A percentile compares a stretch with the other conserved stretches of the same genome.
These are phyloP conservation scores for Tricholoma terreum DNA, from an alignment of 768 basidiomycete species.

Conservation along the genomic window DNA sequence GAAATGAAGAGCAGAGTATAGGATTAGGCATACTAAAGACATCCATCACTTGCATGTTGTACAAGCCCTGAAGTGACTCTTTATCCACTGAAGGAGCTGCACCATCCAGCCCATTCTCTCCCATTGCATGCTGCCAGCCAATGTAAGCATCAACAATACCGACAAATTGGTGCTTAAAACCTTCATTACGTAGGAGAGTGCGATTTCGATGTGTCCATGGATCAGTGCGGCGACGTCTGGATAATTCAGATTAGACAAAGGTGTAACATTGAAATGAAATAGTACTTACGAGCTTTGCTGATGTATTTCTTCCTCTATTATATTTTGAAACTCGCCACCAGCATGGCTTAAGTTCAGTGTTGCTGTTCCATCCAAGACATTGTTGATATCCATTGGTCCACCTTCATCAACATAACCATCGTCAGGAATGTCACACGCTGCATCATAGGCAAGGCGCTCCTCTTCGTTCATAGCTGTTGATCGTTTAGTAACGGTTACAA, in stretches of 20 bases:
- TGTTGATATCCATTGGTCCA: background rate
- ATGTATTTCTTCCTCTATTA: constrained; percentile 1
- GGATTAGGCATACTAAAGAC: constrained; percentile 2
- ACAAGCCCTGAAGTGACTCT: background rate
- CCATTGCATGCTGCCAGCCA: constrained; percentile 5
- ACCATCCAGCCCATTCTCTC: background rate
- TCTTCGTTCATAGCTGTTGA: background rate
- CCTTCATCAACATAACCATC: background rate
- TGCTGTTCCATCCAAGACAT: background rate
- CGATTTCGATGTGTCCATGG: background rate
- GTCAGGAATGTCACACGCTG: background rate
- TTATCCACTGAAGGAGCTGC: no score
- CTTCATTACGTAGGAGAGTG: background rate
- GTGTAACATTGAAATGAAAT: background rate
- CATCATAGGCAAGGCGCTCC: background rate
- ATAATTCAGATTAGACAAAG: no score
- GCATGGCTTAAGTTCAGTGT: constrained; percentile 4
- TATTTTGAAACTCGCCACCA: constrained; percentile 5
- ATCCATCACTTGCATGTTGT: background rate
- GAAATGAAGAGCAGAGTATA: background rate
- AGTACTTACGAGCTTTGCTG: background rate
- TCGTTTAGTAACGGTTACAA: background rate
- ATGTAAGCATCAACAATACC: constrained; percentile 10
- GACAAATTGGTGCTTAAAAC: constrained; percentile 5
- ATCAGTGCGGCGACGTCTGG: background rate